Conservation (phyloP, 2,329 filamentous ascomycete genomes). For the Epichloe sp. region DNA sequence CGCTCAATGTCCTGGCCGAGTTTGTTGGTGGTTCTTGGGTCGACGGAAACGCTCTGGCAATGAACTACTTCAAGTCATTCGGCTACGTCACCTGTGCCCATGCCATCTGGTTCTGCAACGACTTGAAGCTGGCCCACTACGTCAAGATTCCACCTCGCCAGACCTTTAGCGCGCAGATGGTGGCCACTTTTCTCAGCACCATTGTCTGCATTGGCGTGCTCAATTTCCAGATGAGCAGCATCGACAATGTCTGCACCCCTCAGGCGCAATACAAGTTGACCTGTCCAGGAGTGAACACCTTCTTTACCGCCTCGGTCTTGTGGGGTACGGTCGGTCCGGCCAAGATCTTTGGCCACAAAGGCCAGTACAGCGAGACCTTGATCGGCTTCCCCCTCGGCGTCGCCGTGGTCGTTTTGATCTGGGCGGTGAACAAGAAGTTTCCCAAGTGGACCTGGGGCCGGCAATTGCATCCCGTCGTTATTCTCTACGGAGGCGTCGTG, state of each 20-base stretch:
- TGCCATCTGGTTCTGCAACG: slow-evolving; percentile 36
- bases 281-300: slow-evolving; percentile 40
- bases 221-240: slow-evolving; percentile 36
- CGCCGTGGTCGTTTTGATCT: slow-evolving; percentile 29
- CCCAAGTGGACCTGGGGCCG: slow-evolving; percentile 26
- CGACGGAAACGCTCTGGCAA: slow-evolving; percentile 36
- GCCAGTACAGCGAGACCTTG: slow-evolving; percentile 34
- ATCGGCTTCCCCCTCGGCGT: slow-evolving; percentile 38
- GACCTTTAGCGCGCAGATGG: slow-evolving; percentile 45
- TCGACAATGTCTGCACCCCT: slow-evolving; percentile 34
- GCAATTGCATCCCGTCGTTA: slow-evolving; percentile 34
- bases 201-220: slow-evolving; percentile 36
- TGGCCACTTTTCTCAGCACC: slow-evolving; percentile 40
- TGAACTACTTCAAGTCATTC: slow-evolving; percentile 43
- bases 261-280: slow-evolving; percentile 35
- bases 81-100: slow-evolving; percentile 37
- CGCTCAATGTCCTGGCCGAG: slow-evolving; percentile 39
- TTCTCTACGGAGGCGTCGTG: slow-evolving; percentile 32
- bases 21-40: slow-evolving; percentile 39
- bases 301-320: slow-evolving; percentile 42
- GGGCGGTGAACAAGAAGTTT: slow-evolving; percentile 25
- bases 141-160: slow-evolving; percentile 48
- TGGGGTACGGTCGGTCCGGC: slow-evolving; percentile 41
- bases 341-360: slow-evolving; percentile 35
- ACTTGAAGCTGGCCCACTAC: slow-evolving; percentile 38